Evolutionary conservation across 768 basidiomycete species (phyloP).

Genomic region (Agrocybe chaxingu): DNA sequence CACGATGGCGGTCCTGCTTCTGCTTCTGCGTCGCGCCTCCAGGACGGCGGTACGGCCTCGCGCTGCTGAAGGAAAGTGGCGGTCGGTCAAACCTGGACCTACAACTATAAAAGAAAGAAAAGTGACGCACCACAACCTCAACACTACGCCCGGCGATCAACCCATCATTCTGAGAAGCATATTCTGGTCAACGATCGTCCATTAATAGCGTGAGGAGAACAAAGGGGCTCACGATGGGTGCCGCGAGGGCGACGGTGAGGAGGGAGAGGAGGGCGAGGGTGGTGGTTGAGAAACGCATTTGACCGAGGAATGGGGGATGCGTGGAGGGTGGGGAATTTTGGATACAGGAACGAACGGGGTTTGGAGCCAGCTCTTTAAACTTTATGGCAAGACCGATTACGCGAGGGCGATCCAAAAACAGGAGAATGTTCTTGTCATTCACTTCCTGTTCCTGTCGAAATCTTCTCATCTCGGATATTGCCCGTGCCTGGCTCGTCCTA

Average conservation of each 20-base stretch:
- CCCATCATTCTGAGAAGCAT: slow-evolving; percentile 13
- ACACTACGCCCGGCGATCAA: slow-evolving; percentile 8
- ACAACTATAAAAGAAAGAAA: neutral
- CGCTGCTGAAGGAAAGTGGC: slow-evolving; percentile 1
- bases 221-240: slow-evolving; percentile 21
- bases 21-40: slow-evolving; percentile 7
- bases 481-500: slow-evolving; percentile 18
- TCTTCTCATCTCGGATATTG: slow-evolving; percentile 16
- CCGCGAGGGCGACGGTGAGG: slow-evolving; percentile 19
- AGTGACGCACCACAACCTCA: slow-evolving; percentile 15
- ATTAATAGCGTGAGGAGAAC: neutral
- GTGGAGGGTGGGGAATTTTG: slow-evolving; percentile 11
- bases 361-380: slow-evolving; percentile 13
- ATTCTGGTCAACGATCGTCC: neutral
- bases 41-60: slow-evolving; percentile 4
- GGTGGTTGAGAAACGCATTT: slow-evolving; percentile 28
- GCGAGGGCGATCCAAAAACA: slow-evolving; percentile 18
- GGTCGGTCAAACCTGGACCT: neutral
- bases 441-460: slow-evolving; percentile 15
- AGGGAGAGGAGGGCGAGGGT: slow-evolving; percentile 21
- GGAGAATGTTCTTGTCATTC: slow-evolving; percentile 12
- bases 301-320: slow-evolving; percentile 2
- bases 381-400: slow-evolving; percentile 13
- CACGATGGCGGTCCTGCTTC: slow-evolving; percentile 7
- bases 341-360: slow-evolving; percentile 11